A percentile compares a stretch with the other conserved stretches of the same genome.
Conservation (phyloP, 305 asterid genomes). For the Striga hermonthica region DNA sequence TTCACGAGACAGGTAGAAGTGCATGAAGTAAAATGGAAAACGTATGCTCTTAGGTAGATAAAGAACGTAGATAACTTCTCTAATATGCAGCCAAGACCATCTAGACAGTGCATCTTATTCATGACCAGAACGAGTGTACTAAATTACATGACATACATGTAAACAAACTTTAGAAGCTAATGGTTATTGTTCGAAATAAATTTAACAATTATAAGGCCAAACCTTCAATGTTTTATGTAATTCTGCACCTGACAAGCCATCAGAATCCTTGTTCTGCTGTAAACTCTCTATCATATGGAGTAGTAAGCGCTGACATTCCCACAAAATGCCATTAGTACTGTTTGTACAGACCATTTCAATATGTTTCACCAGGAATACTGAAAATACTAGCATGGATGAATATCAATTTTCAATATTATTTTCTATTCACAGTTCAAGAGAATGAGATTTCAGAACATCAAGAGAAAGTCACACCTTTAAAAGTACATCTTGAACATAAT, state of each 20-base stretch:
- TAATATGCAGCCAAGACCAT: neutral
- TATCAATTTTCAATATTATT: neutral
- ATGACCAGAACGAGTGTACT: too few relatives aligned
- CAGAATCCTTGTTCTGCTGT: slow-evolving; percentile 31
- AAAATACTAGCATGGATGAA: slow-evolving; percentile 13
- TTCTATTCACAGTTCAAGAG: slow-evolving; percentile 8
- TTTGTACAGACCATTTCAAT: slow-evolving; percentile 25
- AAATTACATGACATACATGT: neutral
- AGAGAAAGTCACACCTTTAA: neutral
- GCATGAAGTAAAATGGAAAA: slow-evolving; percentile 4
- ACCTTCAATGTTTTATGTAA: slow-evolving; percentile 69
- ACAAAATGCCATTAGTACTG: slow-evolving; percentile 25
- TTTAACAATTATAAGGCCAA: slow-evolving; percentile 24
- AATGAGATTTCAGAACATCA: neutral
- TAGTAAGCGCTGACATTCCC: slow-evolving; percentile 59
- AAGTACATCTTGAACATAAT: neutral
- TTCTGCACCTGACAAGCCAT: slow-evolving; percentile 41
- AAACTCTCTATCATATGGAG: slow-evolving; percentile 53
- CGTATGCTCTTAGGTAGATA: neutral
- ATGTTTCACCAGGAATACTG: slow-evolving; percentile 20
- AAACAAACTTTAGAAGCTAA: neutral
- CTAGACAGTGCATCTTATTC: too few relatives aligned
- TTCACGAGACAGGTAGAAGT: too few relatives aligned
- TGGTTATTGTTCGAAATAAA: slow-evolving; percentile 17
- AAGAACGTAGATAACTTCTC: slow-evolving; percentile 9